phyloP scores from a whole-genome alignment of 176 grass and related monocot species.

The Raddia guianensis region DNA sequence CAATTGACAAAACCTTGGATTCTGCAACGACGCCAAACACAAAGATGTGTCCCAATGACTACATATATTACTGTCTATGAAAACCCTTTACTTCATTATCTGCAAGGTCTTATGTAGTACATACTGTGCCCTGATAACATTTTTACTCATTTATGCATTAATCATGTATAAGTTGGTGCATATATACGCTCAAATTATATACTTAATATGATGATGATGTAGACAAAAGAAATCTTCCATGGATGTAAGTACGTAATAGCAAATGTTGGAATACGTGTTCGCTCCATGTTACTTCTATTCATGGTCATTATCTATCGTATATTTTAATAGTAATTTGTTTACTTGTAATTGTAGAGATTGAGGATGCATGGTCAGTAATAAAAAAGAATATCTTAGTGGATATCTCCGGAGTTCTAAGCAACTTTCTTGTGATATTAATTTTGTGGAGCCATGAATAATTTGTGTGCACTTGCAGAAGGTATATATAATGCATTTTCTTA shows the following conservation, averaged over 20 bases:
- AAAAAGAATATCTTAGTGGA: no score
- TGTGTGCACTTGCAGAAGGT: no score
- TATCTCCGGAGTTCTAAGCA: no score
- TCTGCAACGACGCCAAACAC: not conserved
- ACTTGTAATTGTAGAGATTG: no score
- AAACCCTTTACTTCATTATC: not conserved
- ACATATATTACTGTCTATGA: not conserved
- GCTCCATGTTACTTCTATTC: no score
- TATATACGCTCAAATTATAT: not conserved
- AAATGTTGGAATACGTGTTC: no score
- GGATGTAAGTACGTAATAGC: not conserved
- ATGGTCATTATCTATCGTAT: no score
- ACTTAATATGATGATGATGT: not conserved
- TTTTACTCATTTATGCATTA: not conserved
- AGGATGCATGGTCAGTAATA: no score
- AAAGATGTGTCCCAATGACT: not conserved
- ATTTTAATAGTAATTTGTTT: no score
- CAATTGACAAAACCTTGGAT: not conserved
- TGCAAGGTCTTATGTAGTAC: not conserved
- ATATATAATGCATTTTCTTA: no score
- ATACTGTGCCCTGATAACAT: not conserved
- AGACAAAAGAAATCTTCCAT: not conserved
- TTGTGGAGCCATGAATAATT: no score
- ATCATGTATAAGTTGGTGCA: not conserved
- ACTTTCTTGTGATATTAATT: no score